Percentiles rank a stretch among this genome's conserved stretches.
phyloP scores from a whole-genome alignment of 768 basidiomycete species.

The Austroboletus festivus region DNA sequence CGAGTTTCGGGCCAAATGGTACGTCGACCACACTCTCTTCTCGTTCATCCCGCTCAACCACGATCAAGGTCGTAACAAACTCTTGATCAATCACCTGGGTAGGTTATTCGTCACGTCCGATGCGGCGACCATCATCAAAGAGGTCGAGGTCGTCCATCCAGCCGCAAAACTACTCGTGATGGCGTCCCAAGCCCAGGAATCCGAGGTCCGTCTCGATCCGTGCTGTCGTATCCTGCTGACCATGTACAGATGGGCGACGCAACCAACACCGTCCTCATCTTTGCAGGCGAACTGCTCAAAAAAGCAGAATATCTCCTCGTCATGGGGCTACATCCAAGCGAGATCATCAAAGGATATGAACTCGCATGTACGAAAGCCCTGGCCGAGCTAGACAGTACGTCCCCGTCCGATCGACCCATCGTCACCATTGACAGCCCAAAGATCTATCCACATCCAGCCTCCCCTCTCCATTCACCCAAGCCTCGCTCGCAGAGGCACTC shows the following conservation, averaged over 20 bases:
- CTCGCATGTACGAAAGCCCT: conserved; percentile 82
- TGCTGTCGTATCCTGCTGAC: conserved; percentile 2
- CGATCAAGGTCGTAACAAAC: conserved; percentile 84
- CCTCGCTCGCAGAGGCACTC: conserved; percentile 69
- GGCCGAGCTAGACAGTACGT: conserved; percentile 87
- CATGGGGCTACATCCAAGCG: conserved; percentile 97
- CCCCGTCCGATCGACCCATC: conserved; percentile 19
- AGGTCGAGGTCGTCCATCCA: conserved; percentile 98
- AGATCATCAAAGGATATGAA: conserved; percentile 94
- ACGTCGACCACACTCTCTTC: conserved; percentile 28
- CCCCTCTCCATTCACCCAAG: conserved; percentile 67
- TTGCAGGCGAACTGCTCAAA: conserved; percentile 93
- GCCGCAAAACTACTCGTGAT: conserved; percentile 99
- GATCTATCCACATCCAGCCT: conserved; percentile 69
- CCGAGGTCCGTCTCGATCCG: conserved; percentile 59
- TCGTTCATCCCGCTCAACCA: conserved; percentile 3
- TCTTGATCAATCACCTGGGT: conserved; percentile 96
- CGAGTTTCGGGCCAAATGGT: conserved; percentile 97
- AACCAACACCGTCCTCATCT: conserved; percentile 92
- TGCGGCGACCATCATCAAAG: conserved; percentile 96
- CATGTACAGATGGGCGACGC: conserved; percentile 86
- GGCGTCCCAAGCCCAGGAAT: conserved; percentile 95
- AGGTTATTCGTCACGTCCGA: conserved; percentile 96
- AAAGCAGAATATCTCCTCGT: conserved; percentile 88
- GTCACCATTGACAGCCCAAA: conserved; percentile 29